Evolutionary conservation across 306 rosid genomes (phyloP).

Genomic region (Fagus sylvatica): DNA sequence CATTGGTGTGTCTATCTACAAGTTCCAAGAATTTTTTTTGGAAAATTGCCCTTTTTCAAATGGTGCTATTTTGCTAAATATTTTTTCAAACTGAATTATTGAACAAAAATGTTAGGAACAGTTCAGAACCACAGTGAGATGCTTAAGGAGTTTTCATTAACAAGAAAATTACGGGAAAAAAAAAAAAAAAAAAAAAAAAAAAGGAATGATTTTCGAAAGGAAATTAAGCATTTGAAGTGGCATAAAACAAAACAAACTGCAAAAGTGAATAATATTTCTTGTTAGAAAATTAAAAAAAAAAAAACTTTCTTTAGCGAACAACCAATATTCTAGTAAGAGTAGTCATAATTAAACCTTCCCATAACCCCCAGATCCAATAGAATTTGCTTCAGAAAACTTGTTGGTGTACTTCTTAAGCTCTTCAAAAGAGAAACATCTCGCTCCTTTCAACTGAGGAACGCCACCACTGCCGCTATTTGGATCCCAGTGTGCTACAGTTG

Average conservation of each 20-base stretch:
- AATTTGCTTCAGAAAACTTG: conserved; percentile 46
- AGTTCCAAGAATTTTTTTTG: too few species aligned
- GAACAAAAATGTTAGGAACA: neutral
- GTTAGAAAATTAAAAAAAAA: too few species aligned
- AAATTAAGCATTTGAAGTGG: too few species aligned
- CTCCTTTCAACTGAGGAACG: conserved; percentile 55
- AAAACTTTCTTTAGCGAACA: neutral
- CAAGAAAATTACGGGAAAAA: too few species aligned
- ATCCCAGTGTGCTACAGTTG: conserved; percentile 33
- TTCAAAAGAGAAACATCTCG: conserved; percentile 54
- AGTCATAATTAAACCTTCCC: conserved; percentile 48
- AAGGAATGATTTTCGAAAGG: too few species aligned
- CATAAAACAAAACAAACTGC: too few species aligned
- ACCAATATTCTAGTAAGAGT: conserved; percentile 4
- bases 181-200: too few species aligned
- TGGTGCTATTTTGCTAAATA: too few species aligned
- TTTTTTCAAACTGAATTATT: too few species aligned
- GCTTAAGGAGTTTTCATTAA: neutral
- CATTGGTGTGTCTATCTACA: too few species aligned
- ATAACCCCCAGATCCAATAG: conserved; percentile 62
- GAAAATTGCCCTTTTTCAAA: too few species aligned
- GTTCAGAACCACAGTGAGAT: neutral
- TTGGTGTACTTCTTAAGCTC: conserved; percentile 53
- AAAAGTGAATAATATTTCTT: too few species aligned
- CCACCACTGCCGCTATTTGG: conserved; percentile 25